phyloP scores from a whole-genome alignment of 768 basidiomycete species.

The Suillus subalutaceus region DNA sequence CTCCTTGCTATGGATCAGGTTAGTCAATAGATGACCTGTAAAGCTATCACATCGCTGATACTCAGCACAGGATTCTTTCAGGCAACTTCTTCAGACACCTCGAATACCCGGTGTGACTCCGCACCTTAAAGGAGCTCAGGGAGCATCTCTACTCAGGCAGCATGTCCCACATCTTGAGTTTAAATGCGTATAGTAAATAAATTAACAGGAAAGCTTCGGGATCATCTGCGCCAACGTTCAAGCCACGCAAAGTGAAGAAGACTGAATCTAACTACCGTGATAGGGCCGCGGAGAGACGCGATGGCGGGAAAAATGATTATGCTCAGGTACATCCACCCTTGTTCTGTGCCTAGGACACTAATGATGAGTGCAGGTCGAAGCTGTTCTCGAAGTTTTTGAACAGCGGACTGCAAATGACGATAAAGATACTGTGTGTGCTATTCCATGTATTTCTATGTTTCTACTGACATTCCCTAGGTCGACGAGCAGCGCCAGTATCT shows the following conservation, averaged over 20 bases:
- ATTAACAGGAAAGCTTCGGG: conserved; percentile 48
- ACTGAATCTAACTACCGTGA: conserved; percentile 64
- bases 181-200: background rate
- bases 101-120: conserved; percentile 18
- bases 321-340: conserved; percentile 53
- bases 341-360: background rate
- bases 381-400: conserved; percentile 83
- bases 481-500: conserved; percentile 77
- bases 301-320: conserved; percentile 70
- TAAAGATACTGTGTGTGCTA: conserved; percentile 53
- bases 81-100: conserved; percentile 48
- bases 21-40: background rate
- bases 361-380: conserved; percentile 59
- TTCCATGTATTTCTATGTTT: background rate
- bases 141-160: conserved; percentile 3
- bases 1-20: conserved; percentile 32
- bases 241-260: conserved; percentile 81
- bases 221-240: conserved; percentile 67
- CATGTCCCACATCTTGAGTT: background rate
- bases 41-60: conserved; percentile 1
- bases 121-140: conserved; percentile 7
- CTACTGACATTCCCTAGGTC: conserved; percentile 45
- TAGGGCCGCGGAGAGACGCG: conserved; percentile 73
- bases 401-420: conserved; percentile 60
- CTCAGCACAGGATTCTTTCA: conserved; percentile 58